A percentile compares a stretch with the other conserved stretches of the same genome.
Conservation (phyloP, 805 yeast species). For the Candida corydali region DNA sequence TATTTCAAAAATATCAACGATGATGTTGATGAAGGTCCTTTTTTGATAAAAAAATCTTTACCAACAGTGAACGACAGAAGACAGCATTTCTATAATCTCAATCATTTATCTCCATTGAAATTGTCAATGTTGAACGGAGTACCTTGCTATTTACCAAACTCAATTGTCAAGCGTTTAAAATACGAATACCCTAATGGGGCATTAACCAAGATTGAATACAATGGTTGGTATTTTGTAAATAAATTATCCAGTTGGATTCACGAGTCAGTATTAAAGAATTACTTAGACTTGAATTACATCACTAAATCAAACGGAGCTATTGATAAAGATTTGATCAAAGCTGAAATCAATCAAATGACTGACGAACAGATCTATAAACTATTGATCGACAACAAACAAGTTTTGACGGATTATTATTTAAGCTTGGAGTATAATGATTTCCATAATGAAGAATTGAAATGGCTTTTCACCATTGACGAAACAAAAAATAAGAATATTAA, state of each 20-base stretch:
- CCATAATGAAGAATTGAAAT: conserved; percentile 16
- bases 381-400: conserved; percentile 14
- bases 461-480: conserved; percentile 13
- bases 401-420: conserved; percentile 18
- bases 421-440: conserved; percentile 14
- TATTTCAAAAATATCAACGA: conserved; percentile 5
- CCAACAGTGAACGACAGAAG: conserved; percentile 48
- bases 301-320: neutral
- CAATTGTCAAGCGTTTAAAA: conserved; percentile 17
- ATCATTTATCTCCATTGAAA: conserved; percentile 50
- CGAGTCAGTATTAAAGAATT: conserved; percentile 1
- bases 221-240: conserved; percentile 20
- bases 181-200: conserved; percentile 17
- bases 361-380: conserved; percentile 21
- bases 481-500: conserved; percentile 3
- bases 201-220: conserved; percentile 15
- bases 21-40: conserved; percentile 6
- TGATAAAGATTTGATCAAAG: conserved; percentile 3
- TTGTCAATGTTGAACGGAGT: conserved; percentile 54
- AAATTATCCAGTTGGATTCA: conserved; percentile 10
- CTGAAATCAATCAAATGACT: conserved; percentile 16
- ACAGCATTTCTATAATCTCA: conserved; percentile 48
- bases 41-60: conserved; percentile 8
- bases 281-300: conserved; percentile 2
- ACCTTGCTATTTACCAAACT: conserved; percentile 23